phyloP scores from a whole-genome alignment of 1,284 basidiomycete species.

The Abortiporus biennis region DNA sequence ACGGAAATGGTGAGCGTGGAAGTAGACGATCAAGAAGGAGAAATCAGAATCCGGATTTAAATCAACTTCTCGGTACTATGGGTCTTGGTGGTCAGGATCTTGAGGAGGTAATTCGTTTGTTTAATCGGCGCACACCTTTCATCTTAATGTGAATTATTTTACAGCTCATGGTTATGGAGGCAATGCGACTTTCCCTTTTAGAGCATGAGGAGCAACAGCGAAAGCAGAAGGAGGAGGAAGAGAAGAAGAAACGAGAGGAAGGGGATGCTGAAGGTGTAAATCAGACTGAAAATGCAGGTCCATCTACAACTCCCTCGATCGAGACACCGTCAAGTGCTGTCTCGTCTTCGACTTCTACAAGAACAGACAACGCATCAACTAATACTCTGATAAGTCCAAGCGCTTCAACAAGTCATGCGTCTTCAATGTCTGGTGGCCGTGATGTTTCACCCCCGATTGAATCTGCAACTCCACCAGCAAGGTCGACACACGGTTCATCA shows the following conservation, averaged over 20 bases:
- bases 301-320: constrained; percentile 4
- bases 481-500: not conserved
- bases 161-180: constrained; percentile 98
- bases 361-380: not conserved
- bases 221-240: constrained; percentile 57
- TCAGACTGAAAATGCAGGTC: constrained; percentile 9
- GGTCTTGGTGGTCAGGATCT: constrained; percentile 74
- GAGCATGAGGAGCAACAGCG: constrained; percentile 85
- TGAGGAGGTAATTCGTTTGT: constrained; percentile 88
- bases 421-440: not conserved
- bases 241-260: constrained; percentile 35
- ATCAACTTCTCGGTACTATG: constrained; percentile 58
- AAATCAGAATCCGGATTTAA: constrained; percentile 45
- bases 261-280: constrained; percentile 4
- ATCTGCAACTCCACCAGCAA: not conserved
- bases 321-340: constrained; percentile 5
- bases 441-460: too few relatives aligned
- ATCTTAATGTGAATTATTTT: constrained; percentile 5
- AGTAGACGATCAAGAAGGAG: constrained; percentile 54
- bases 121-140: too few relatives aligned
- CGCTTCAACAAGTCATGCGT: not conserved
- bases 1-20: constrained; percentile 31
- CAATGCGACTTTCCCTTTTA: constrained; percentile 91
- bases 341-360: constrained; percentile 1
- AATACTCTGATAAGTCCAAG: not conserved